These are phyloP conservation scores for Fusarium sp. DNA, from an alignment of 2,329 filamentous ascomycete species.

Conservation along the genomic window DNA sequence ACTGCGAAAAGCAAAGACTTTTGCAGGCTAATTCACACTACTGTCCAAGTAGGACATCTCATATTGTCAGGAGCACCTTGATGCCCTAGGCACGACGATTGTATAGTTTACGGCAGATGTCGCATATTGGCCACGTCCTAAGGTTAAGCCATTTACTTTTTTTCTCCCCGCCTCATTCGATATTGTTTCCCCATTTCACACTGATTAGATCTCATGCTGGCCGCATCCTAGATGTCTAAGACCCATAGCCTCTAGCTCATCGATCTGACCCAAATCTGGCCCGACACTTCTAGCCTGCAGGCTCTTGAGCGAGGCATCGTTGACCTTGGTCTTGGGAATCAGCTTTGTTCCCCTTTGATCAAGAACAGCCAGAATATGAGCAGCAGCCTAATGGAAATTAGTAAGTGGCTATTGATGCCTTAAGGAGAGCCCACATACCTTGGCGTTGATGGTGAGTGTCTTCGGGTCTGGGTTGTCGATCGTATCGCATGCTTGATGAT, in stretches of 20 bases:
- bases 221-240: slow-evolving; percentile 56
- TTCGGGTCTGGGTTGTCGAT: slow-evolving; percentile 56
- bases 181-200: too few relatives aligned
- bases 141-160: too few relatives aligned
- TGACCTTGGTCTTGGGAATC: slow-evolving; percentile 48
- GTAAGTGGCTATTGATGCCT: fast-evolving
- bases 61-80: too few relatives aligned
- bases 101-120: too few relatives aligned
- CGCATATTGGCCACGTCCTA: too few relatives aligned
- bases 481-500: slow-evolving; percentile 56
- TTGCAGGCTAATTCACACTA: too few relatives aligned
- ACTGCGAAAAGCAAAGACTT: too few relatives aligned
- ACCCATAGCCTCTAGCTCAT: slow-evolving; percentile 54
- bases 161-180: too few relatives aligned
- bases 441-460: slow-evolving; percentile 48
- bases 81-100: too few relatives aligned
- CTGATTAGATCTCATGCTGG: slow-evolving; percentile 30
- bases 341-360: slow-evolving; percentile 44
- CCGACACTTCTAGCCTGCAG: slow-evolving; percentile 34
- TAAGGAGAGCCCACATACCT: slow-evolving; percentile 16
- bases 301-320: slow-evolving; percentile 16
- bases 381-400: slow-evolving; percentile 57
- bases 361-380: slow-evolving; percentile 57
- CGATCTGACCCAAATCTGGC: slow-evolving; percentile 46
- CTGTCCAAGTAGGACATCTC: too few relatives aligned